These are phyloP conservation scores for Chenopodium quinoa DNA, from an alignment of 148 eudicot species.

Conservation along the genomic window DNA sequence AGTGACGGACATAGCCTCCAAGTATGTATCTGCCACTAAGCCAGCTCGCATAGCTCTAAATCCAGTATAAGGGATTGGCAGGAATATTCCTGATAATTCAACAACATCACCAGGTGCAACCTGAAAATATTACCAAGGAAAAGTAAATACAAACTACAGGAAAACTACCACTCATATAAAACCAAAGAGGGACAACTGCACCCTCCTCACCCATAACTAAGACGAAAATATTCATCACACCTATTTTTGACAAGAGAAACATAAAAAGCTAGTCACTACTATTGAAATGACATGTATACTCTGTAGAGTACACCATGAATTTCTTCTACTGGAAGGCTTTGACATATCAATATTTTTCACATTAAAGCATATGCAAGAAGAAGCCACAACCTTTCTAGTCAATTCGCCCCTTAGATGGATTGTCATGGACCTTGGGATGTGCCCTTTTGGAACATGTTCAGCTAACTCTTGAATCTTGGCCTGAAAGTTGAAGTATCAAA, in stretches of 20 bases:
- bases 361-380: background rate
- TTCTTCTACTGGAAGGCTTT: background rate
- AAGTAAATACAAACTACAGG: slow-evolving; percentile 9
- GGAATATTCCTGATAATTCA: slow-evolving; percentile 90
- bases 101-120: slow-evolving; percentile 96
- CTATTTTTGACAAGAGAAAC: background rate
- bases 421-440: slow-evolving; percentile 95
- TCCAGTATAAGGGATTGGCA: slow-evolving; percentile 96
- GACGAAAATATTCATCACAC: background rate
- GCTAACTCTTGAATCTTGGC: slow-evolving; percentile 96
- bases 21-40: slow-evolving; percentile 94
- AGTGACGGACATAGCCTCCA: slow-evolving; percentile 94
- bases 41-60: slow-evolving; percentile 99
- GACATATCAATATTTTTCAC: no score
- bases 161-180: background rate
- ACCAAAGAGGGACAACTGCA: background rate
- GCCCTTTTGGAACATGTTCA: slow-evolving; percentile 98
- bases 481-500: slow-evolving; percentile 37
- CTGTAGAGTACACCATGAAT: background rate
- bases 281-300: background rate
- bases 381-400: slow-evolving; percentile 79
- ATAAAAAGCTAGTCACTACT: background rate
- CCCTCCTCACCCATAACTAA: background rate
- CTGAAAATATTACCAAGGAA: slow-evolving; percentile 34
- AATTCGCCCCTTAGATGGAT: slow-evolving; percentile 94